These are phyloP conservation scores for Pilaira anomala DNA, from an alignment of 192 early-diverging fungal genomes.

Conservation along the genomic window DNA sequence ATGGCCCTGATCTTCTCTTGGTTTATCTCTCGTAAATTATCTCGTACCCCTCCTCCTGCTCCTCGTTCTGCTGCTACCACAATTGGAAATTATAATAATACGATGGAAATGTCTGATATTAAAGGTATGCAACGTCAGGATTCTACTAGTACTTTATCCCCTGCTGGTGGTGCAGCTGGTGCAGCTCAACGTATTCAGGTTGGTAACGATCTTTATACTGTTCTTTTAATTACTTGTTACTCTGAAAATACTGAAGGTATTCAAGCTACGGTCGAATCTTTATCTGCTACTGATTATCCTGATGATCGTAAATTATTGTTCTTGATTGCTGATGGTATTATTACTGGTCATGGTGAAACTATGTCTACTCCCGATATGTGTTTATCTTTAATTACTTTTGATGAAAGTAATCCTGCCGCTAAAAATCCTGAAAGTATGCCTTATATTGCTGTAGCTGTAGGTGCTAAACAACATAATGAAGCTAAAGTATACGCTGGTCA, in stretches of 20 bases:
- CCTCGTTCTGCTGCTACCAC: constrained; percentile 1
- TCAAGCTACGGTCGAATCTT: constrained; percentile 80
- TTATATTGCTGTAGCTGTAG: constrained; percentile 76
- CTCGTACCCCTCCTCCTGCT: constrained; percentile 29
- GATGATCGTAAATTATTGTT: constrained; percentile 83
- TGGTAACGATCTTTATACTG: constrained; percentile 68
- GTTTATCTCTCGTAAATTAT: constrained; percentile 61
- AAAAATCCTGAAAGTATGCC: constrained; percentile 64
- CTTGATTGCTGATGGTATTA: constrained; percentile 89
- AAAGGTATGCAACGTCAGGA: constrained; percentile 13
- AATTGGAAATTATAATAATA: background rate
- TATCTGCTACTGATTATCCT: constrained; percentile 80
- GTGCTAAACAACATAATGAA: constrained; percentile 73
- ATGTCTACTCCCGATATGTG: constrained; percentile 80
- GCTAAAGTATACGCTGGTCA: constrained; percentile 79
- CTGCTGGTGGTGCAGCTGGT: background rate
- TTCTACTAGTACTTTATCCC: constrained; percentile 3
- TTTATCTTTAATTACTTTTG: constrained; percentile 69
- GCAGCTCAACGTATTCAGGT: constrained; percentile 26
- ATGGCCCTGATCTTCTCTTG: constrained; percentile 79
- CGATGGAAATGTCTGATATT: constrained; percentile 7
- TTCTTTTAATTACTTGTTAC: constrained; percentile 90
- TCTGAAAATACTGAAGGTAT: constrained; percentile 85
- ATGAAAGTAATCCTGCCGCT: constrained; percentile 40
- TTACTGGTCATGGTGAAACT: constrained; percentile 80